Evolutionary conservation across 2,329 filamentous ascomycete species (phyloP).

Genomic region (Beauveria bassiana): DNA sequence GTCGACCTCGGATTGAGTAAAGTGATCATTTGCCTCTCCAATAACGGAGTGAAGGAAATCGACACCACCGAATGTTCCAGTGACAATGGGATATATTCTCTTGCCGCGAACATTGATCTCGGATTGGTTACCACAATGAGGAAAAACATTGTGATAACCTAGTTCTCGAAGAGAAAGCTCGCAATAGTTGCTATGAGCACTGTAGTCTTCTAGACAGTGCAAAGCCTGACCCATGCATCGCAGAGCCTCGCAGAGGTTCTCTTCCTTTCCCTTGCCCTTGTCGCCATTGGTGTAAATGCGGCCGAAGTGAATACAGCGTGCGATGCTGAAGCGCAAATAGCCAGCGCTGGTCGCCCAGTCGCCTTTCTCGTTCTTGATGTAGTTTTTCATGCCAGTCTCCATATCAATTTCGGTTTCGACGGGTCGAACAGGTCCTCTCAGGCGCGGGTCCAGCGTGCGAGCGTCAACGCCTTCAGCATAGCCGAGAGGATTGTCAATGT

Average conservation of each 20-base stretch:
- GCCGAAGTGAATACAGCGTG: conserved; percentile 68
- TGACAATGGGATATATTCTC: conserved; percentile 66
- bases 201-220: conserved; percentile 72
- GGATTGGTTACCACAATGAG: conserved; percentile 61
- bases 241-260: conserved; percentile 72
- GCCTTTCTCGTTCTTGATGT: conserved; percentile 85
- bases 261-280: conserved; percentile 54
- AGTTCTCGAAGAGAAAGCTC: conserved; percentile 64
- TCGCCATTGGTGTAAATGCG: conserved; percentile 64
- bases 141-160: conserved; percentile 59
- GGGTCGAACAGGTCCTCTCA: conserved; percentile 69
- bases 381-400: conserved; percentile 95
- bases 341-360: conserved; percentile 85
- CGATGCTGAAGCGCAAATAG: conserved; percentile 71
- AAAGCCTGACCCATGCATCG: conserved; percentile 68
- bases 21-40: conserved; percentile 73
- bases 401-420: conserved; percentile 66
- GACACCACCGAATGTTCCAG: conserved; percentile 67
- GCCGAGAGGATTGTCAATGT: conserved; percentile 71
- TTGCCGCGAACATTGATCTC: conserved; percentile 57
- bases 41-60: conserved; percentile 77
- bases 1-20: conserved; percentile 77
- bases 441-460: conserved; percentile 68
- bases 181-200: conserved; percentile 73
- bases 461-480: conserved; percentile 86